These are phyloP conservation scores for Tuctoria greenei DNA, from an alignment of 176 grass and related monocot species.

Conservation along the genomic window DNA sequence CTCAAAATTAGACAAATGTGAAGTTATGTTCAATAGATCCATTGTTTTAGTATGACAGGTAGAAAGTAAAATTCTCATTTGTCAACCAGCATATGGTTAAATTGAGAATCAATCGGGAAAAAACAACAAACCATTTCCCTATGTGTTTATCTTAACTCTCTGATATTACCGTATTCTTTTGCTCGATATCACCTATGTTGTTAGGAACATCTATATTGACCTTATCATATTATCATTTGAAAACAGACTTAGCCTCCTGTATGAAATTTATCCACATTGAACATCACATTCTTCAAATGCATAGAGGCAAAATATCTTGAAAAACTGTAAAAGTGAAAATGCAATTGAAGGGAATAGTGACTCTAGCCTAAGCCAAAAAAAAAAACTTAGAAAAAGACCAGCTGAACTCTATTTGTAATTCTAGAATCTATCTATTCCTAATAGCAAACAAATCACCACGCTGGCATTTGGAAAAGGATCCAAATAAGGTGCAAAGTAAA, in stretches of 20 bases:
- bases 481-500: not conserved
- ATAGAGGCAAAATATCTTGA: not conserved
- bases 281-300: not conserved
- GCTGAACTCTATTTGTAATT: not conserved
- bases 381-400: not conserved
- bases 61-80: not conserved
- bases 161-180: not conserved
- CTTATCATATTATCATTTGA: not conserved
- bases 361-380: not conserved
- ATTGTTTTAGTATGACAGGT: not conserved
- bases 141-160: not conserved
- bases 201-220: not conserved
- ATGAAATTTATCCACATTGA: slow-evolving; percentile 4
- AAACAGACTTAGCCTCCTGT: not conserved
- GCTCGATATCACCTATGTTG: not conserved
- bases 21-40: not conserved
- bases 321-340: not conserved
- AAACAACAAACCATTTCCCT: not conserved
- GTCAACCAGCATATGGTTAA: not conserved
- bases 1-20: slow-evolving; percentile 6
- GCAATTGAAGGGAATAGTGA: not conserved
- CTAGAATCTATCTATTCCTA: not conserved
- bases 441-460: not conserved
- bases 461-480: not conserved
- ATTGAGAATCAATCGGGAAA: not conserved